Conservation (phyloP, 2,329 filamentous ascomycete species). For the Xylariaceae sp. region DNA sequence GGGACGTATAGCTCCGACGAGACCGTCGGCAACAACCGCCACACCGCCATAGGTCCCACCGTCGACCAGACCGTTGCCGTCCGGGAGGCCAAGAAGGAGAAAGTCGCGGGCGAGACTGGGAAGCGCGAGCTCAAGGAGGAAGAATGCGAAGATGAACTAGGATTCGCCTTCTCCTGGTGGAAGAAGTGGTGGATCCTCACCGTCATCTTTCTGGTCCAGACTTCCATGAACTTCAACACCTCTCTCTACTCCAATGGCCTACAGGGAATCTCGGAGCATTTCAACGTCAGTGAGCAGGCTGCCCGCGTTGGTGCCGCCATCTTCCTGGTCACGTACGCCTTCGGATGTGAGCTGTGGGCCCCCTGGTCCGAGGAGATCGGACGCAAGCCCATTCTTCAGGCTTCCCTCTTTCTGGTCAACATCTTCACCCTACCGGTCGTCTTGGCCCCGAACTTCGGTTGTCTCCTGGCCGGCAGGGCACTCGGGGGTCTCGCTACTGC, state of each 20-base stretch:
- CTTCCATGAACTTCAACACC: constrained; percentile 80
- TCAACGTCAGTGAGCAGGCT: constrained; percentile 66
- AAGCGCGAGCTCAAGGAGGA: constrained; percentile 37
- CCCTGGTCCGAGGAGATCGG: constrained; percentile 86
- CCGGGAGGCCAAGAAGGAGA: constrained; percentile 27
- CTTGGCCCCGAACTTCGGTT: constrained; percentile 71
- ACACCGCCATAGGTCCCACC: constrained; percentile 20
- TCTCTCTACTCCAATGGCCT: constrained; percentile 73
- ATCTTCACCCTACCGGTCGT: constrained; percentile 75
- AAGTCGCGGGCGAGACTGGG: constrained; percentile 18
- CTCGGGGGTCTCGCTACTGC: constrained; percentile 72
- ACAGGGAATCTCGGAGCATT: constrained; percentile 66
- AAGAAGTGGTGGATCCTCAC: constrained; percentile 75
- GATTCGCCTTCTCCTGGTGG: constrained; percentile 60
- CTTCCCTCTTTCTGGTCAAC: constrained; percentile 75
- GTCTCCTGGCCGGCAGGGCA: constrained; percentile 70
- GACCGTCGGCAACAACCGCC: constrained; percentile 20
- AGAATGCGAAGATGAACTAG: constrained; percentile 68
- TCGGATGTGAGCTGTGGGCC: constrained; percentile 87
- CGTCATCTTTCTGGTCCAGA: constrained; percentile 74
- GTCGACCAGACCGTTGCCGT: constrained; percentile 24
- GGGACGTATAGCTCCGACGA: constrained; percentile 22
- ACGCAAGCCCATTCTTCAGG: constrained; percentile 74
- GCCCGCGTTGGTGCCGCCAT: constrained; percentile 75
- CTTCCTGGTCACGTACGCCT: constrained; percentile 79